Conservation (phyloP, 371 early-diverging fungal species). For the Mycotypha africana region DNA sequence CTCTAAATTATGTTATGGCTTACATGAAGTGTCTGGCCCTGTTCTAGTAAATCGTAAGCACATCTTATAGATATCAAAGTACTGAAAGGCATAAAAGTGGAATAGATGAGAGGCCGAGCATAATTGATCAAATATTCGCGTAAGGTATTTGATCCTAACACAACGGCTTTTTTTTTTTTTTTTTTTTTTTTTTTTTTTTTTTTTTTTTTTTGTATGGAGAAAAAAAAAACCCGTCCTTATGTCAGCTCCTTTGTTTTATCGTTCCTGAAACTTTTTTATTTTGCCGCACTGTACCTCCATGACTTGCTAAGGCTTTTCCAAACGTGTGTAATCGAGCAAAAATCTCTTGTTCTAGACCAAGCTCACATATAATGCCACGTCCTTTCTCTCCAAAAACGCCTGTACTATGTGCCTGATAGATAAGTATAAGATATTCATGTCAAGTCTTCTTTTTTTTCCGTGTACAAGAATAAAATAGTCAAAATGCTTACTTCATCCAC, state of each 20-base stretch:
- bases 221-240: too few species aligned
- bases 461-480: neutral
- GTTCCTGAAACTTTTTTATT: neutral
- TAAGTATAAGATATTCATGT: neutral
- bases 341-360: constrained; percentile 58
- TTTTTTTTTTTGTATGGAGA: too few species aligned
- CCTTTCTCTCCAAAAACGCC: constrained; percentile 71
- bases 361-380: constrained; percentile 59
- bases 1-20: too few species aligned
- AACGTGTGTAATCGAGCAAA: constrained; percentile 82
- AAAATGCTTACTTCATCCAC: constrained; percentile 55
- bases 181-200: neutral
- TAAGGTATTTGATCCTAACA: constrained; percentile 57
- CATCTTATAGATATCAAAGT: constrained; percentile 53
- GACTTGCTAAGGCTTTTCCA: constrained; percentile 77
- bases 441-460: neutral
- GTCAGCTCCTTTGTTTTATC: too few species aligned
- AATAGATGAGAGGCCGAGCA: constrained; percentile 77
- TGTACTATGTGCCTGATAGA: constrained; percentile 71
- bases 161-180: constrained; percentile 46
- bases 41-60: constrained; percentile 48
- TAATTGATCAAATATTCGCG: constrained; percentile 76
- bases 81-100: constrained; percentile 67
- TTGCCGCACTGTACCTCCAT: constrained; percentile 56
- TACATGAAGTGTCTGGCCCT: constrained; percentile 48